These are phyloP conservation scores for Tothia fuscella DNA, from an alignment of 2,329 filamentous ascomycete genomes.

Conservation along the genomic window DNA sequence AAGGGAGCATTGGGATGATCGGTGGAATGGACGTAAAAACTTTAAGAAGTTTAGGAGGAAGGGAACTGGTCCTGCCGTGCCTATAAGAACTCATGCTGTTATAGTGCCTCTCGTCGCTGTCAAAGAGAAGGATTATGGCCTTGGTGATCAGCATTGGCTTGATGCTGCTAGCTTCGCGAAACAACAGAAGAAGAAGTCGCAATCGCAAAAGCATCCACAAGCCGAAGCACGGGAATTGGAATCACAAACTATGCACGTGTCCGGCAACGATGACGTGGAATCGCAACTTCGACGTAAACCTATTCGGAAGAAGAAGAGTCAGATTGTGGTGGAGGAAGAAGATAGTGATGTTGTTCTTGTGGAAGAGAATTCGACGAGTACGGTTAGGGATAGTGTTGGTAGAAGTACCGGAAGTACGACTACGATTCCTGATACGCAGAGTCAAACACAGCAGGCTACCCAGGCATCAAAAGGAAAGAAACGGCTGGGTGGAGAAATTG, in stretches of 20 bases:
- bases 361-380: conserved; percentile 1
- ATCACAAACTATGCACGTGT: conserved; percentile 4
- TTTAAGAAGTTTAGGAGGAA: conserved; percentile 76
- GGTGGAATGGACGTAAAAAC: conserved; percentile 90
- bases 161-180: conserved; percentile 30
- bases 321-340: background rate
- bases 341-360: background rate
- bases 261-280: conserved; percentile 1
- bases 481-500: conserved; percentile 13
- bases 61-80: conserved; percentile 26
- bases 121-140: conserved; percentile 57
- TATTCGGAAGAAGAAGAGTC: background rate
- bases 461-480: conserved; percentile 8
- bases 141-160: conserved; percentile 68
- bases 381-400: background rate
- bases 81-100: conserved; percentile 37
- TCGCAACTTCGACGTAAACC: conserved; percentile 2
- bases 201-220: background rate
- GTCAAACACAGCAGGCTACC: background rate
- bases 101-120: conserved; percentile 64
- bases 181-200: conserved; percentile 7
- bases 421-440: background rate
- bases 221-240: conserved; percentile 2
- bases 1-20: conserved; percentile 64
- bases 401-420: background rate